Evolutionary conservation across 2,329 filamentous ascomycete species (phyloP), one percentile per base, ranked within the genome.

Genomic region (Fusarium acutatum): DNA sequence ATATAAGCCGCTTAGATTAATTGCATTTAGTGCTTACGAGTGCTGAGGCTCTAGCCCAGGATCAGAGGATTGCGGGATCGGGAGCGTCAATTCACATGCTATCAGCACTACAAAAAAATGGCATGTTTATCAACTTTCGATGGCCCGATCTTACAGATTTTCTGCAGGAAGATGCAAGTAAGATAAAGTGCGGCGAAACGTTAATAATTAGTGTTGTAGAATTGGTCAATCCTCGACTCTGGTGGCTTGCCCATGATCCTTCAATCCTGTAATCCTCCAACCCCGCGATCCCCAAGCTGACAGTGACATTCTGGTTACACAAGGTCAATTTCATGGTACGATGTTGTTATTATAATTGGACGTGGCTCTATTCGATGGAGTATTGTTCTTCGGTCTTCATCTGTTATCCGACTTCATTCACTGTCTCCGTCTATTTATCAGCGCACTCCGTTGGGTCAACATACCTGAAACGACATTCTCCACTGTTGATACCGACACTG

Each of bases 261-360:
- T 34, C 32, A 59, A 59, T 59, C 56, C 56, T 59, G 41, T 15
- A 37, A 49, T 59, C 56, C 56, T 59, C 30, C 12, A 20, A 49
- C 32, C 56, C 30, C 30, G 24, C 54, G 40, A 58, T 34, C 54
- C 30, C 20, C 40, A 46, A 30, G 20, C 20, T 38, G 17, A 30
- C 24, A 9, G 30, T 28, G 4, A 18, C 17, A 34, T 11, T 47
- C 12, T 9, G 5, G 38, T 30, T n/a, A 28, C 40, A 58, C 26
- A 4, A 26, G 6, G 2, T 10, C 11, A n/a, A 3, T 24, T 26
- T 7, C 1, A 15, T 46, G 18, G 38, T 20, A 26, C 13, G 28
- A 46, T 26, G n/a, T 5, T 46, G 28, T 22, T 26, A 22, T 34
- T 57, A 57, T 57, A 57, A 57, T 57, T 40, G 30, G 15, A 22